Conservation (phyloP, 176 grass and related monocot species). For the Saccharum officinarum region DNA sequence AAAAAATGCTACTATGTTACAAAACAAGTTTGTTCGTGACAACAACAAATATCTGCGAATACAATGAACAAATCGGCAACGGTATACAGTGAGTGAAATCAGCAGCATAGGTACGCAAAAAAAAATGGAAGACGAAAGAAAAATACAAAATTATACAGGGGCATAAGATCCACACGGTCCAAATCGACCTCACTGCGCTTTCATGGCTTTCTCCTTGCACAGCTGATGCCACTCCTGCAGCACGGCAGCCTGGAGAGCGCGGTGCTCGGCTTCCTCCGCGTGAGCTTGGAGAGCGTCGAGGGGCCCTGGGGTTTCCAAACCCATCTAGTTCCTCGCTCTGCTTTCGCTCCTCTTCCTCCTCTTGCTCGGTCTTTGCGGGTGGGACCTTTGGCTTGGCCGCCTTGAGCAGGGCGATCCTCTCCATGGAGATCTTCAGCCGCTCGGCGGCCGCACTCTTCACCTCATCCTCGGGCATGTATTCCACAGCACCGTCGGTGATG, state of each 20-base stretch:
- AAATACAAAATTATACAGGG: constrained; percentile 39
- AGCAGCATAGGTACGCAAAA: constrained; percentile 22
- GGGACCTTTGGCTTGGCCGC: constrained; percentile 78
- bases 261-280: constrained; percentile 87
- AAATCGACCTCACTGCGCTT: constrained; percentile 49
- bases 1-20: constrained; percentile 28
- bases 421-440: constrained; percentile 82
- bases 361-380: constrained; percentile 52
- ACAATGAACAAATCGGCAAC: constrained; percentile 39
- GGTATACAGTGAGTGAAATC: not conserved
- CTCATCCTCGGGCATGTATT: constrained; percentile 96
- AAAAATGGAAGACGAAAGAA: not conserved
- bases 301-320: constrained; percentile 79
- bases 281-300: constrained; percentile 79
- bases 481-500: constrained; percentile 75
- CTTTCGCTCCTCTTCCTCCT: constrained; percentile 76
- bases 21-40: not conserved
- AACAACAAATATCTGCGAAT: constrained; percentile 13
- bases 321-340: constrained; percentile 57
- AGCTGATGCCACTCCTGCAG: constrained; percentile 91
- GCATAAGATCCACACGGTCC: not conserved
- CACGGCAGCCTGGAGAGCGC: constrained; percentile 87
- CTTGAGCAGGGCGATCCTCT: constrained; percentile 87
- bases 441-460: constrained; percentile 73
- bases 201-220: constrained; percentile 87